Base-by-base conservation (phyloP, 768 basidiomycete species). In the Termitomyces sp. region DNA sequence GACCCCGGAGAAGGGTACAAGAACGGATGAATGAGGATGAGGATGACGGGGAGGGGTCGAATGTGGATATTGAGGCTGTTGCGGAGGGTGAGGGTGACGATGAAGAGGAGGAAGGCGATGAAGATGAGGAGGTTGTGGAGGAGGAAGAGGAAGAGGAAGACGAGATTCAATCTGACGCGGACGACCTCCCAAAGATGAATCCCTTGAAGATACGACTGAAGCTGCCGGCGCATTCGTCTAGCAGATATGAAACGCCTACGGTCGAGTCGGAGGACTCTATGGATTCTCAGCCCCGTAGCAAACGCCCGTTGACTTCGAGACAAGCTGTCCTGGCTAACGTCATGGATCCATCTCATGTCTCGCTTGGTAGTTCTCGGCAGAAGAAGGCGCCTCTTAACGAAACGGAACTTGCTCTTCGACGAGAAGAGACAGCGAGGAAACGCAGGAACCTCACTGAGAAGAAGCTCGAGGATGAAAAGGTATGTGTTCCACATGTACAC, bases 381-480 rank as follows among this genome's bases (percentile, higher is more conserved):
- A 63, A 63, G 37, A 67, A 64, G 42, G 60, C 57, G 12, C 56
- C 59, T n/a, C 60, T 62, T 6, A 66, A 66, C 21, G 66, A 67
- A 58, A 52, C 59, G 16, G 66, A 65, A 31, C 59, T 67, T 19
- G 61, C 65, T 12, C 61, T 76, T 3, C 79, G 86, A 40, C 77
- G 87, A 19, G 89, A 92, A 63, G 92, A 95, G 67, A 90, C 87
- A 0, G 89, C 90, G 0, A 76, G 91, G 37, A 94, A 92, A 71
- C 79, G 92, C 52, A 89, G 83, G 64, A 88, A 90, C 63, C 71
- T 93, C 43, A 83, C 82, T 6, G 90, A 92, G 71, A 91, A 91
- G 74, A 90, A 89, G 69, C 75, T 92, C 4, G 89, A 91, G 66
- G 90, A 92, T 57, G 91, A 92, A 70, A 92, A 90, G 82, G 91